These are phyloP conservation scores for Ceratobasidium sp. DNA, from an alignment of 1,284 basidiomycete species.

Conservation along the genomic window DNA sequence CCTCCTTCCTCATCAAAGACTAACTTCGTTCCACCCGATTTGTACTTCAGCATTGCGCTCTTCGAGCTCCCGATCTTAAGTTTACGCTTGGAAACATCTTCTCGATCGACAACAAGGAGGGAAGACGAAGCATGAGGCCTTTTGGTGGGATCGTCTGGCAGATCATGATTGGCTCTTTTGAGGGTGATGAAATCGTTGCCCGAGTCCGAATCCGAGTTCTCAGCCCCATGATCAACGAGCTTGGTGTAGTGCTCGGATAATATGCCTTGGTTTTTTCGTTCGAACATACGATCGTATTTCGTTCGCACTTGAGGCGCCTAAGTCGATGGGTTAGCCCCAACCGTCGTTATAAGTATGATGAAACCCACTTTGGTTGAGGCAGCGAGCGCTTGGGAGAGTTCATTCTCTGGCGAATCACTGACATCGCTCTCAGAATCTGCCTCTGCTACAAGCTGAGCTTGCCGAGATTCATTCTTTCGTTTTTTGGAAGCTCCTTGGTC, in stretches of 20 bases:
- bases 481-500: slow-evolving; percentile 78
- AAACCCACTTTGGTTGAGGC: slow-evolving; percentile 9
- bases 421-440: slow-evolving; percentile 56
- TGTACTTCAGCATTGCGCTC: slow-evolving; percentile 76
- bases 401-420: slow-evolving; percentile 35
- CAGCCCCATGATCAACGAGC: slow-evolving; percentile 78
- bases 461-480: slow-evolving; percentile 78
- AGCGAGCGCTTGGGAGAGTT: neutral
- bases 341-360: neutral
- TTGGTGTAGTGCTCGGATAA: slow-evolving; percentile 92
- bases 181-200: slow-evolving; percentile 95
- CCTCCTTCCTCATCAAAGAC: slow-evolving; percentile 89
- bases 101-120: slow-evolving; percentile 49
- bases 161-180: slow-evolving; percentile 88
- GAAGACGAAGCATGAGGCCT: neutral
- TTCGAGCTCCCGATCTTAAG: slow-evolving; percentile 81
- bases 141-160: slow-evolving; percentile 56
- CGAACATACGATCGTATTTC: slow-evolving; percentile 99
- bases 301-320: slow-evolving; percentile 71
- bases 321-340: neutral
- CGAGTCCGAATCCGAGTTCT: slow-evolving; percentile 68
- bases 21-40: slow-evolving; percentile 73
- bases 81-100: slow-evolving; percentile 71
- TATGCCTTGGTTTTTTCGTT: slow-evolving; percentile 94
- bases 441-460: slow-evolving; percentile 54